Evolutionary conservation across 345 rosid genomes (phyloP), one percentile per base, ranked within the genome.

Genomic region (Firmiana major): DNA sequence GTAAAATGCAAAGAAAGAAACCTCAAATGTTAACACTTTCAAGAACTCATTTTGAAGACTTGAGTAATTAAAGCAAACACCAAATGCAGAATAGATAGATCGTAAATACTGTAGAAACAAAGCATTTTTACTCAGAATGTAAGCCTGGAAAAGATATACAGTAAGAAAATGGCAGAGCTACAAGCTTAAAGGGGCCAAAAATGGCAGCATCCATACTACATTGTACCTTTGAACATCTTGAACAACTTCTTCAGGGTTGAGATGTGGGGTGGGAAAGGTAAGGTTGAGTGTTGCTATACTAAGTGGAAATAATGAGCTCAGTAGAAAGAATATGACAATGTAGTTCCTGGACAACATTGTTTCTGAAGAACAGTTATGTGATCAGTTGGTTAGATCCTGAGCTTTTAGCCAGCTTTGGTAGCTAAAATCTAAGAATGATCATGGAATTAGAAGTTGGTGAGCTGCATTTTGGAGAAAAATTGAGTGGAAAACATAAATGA

Each of bases 161-260:
- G 48, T 1, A 57, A 75, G 46, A 22, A 19, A 60, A 60, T 60
- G 38, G 5, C 24, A 62, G 74, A 81, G 66, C 59, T 2, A 58
- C 63, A 45, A 71, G 34, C 77, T 22, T 6, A 9, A 67, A 73
- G 77, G 70, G 68, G 21, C 26, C 51, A 53, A 49, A 24, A 62
- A 21, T 10, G 43, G 7, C 58, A 53, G 75, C 7, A 81, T 9
- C 57, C 8, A 26, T 26, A 9, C 28, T 3, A 65, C 69, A 54
- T 74, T 63, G 62, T 87, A 87, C 99, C 99, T 88, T 74, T 86
- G 95, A 82, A 95, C 91, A 60, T 90, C 94, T 77, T 79, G 89
- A 80, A 78, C 99, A 73, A 95, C 97, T 45, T 82, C 78, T 58
- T 92, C 97, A 2, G 98, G 99, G 81, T 90, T 78, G 7, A 93